Conservation (phyloP, 2,329 filamentous ascomycete genomes). For the Trematosphaeria pertusa region DNA sequence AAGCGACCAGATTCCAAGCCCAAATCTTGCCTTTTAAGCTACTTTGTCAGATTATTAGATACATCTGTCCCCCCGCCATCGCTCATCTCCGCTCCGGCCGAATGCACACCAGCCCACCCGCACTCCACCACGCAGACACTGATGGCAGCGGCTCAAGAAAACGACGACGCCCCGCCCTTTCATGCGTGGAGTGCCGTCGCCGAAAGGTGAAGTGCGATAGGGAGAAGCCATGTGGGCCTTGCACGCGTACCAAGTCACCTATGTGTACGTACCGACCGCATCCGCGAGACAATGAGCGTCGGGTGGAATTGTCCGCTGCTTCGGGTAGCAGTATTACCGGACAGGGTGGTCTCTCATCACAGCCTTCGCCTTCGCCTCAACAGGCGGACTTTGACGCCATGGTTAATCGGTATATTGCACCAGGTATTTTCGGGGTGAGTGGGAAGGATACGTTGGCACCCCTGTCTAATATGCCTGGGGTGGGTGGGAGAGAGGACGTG, state of each 20-base stretch:
- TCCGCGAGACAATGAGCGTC: too few relatives aligned
- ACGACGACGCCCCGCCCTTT: slow-evolving; percentile 35
- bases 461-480: too few relatives aligned
- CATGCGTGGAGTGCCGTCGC: slow-evolving; percentile 38
- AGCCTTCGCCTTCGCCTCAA: too few relatives aligned
- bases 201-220: slow-evolving; percentile 41
- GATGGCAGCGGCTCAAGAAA: slow-evolving; percentile 29
- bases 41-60: background rate
- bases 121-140: slow-evolving; percentile 17
- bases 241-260: slow-evolving; percentile 19
- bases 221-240: slow-evolving; percentile 32
- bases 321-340: too few relatives aligned
- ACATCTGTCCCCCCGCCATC: background rate
- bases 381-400: too few relatives aligned
- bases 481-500: background rate
- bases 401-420: background rate
- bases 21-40: background rate
- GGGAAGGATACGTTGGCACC: too few relatives aligned
- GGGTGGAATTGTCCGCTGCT: too few relatives aligned
- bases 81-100: background rate
- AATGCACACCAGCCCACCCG: slow-evolving; percentile 10
- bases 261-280: background rate
- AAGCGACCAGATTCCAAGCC: background rate
- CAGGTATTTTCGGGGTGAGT: too few relatives aligned
- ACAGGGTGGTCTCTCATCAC: too few relatives aligned